Conservation (phyloP, 352 stramenopile genomes). For the Phytophthora hibernalis region DNA sequence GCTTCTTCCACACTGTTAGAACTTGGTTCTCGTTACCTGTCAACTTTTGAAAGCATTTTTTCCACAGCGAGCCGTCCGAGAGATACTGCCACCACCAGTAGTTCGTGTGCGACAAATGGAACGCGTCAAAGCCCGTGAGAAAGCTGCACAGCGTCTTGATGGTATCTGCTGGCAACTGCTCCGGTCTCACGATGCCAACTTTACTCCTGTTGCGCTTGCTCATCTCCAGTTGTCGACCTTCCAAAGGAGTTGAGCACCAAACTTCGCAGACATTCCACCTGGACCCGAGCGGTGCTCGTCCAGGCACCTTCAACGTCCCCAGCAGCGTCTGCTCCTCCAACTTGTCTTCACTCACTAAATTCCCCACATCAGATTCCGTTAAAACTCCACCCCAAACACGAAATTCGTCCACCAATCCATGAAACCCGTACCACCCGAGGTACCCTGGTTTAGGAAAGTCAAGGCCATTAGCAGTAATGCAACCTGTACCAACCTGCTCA, state of each 20-base stretch:
- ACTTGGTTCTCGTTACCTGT: not conserved
- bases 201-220: slow-evolving; percentile 1
- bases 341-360: slow-evolving; percentile 12
- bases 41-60: not conserved
- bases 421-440: slow-evolving; percentile 44
- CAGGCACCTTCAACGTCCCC: slow-evolving; percentile 4
- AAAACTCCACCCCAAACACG: slow-evolving; percentile 37
- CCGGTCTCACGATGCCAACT: slow-evolving; percentile 21
- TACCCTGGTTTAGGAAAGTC: slow-evolving; percentile 12
- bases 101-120: slow-evolving; percentile 36
- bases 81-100: slow-evolving; percentile 23
- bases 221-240: slow-evolving; percentile 9
- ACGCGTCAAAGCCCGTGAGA: slow-evolving; percentile 39
- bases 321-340: not conserved
- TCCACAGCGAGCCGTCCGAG: slow-evolving; percentile 2
- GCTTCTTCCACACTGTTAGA: slow-evolving; percentile 9
- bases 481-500: slow-evolving; percentile 43
- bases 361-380: slow-evolving; percentile 9
- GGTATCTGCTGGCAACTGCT: slow-evolving; percentile 31
- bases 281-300: slow-evolving; percentile 1
- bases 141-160: slow-evolving; percentile 29
- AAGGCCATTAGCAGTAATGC: slow-evolving; percentile 23
- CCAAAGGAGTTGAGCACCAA: slow-evolving; percentile 7
- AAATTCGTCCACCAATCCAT: slow-evolving; percentile 47
- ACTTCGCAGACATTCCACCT: slow-evolving; percentile 28